phyloP scores from a whole-genome alignment of 2,329 filamentous ascomycete species.

The Septoria petroselini region DNA sequence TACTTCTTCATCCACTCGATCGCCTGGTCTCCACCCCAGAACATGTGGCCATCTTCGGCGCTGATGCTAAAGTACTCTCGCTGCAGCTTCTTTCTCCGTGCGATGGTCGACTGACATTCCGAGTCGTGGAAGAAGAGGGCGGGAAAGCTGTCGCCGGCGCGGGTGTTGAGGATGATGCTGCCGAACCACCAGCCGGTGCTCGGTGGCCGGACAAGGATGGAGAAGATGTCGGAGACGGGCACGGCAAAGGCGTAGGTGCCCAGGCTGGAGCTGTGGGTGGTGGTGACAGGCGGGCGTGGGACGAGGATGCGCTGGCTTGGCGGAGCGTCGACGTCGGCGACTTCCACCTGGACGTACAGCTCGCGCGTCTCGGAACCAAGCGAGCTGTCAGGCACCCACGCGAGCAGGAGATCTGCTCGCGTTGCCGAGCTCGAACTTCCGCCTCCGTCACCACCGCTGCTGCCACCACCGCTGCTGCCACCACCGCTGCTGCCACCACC shows the following conservation, averaged over 20 bases:
- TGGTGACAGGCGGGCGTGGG: conserved; percentile 82
- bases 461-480: too few relatives aligned
- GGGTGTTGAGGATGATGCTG: conserved; percentile 87
- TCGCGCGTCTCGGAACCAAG: conserved; percentile 69
- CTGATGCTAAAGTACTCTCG: conserved; percentile 73
- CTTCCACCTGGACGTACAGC: conserved; percentile 93
- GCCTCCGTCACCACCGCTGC: conserved; percentile 1
- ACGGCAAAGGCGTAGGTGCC: conserved; percentile 90
- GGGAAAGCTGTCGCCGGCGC: conserved; percentile 87
- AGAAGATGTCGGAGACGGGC: conserved; percentile 86
- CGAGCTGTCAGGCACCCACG: conserved; percentile 88
- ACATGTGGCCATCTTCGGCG: conserved; percentile 67
- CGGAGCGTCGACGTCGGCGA: conserved; percentile 73
- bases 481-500: conserved; percentile 19
- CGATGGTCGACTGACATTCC: conserved; percentile 91
- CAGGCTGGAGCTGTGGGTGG: conserved; percentile 65
- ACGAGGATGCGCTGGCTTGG: conserved; percentile 88
- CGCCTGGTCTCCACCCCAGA: conserved; percentile 97
- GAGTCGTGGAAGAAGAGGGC: conserved; percentile 97
- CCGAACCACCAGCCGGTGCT: conserved; percentile 99
- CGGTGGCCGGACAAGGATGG: conserved; percentile 81
- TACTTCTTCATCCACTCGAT: conserved; percentile 86
- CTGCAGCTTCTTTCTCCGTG: conserved; percentile 84
- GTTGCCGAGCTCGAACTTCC: conserved; percentile 41
- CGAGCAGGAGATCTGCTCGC: conserved; percentile 74